These are phyloP conservation scores for Cryphonectria carpinicola DNA, from an alignment of 2,329 filamentous ascomycete species.

Conservation along the genomic window DNA sequence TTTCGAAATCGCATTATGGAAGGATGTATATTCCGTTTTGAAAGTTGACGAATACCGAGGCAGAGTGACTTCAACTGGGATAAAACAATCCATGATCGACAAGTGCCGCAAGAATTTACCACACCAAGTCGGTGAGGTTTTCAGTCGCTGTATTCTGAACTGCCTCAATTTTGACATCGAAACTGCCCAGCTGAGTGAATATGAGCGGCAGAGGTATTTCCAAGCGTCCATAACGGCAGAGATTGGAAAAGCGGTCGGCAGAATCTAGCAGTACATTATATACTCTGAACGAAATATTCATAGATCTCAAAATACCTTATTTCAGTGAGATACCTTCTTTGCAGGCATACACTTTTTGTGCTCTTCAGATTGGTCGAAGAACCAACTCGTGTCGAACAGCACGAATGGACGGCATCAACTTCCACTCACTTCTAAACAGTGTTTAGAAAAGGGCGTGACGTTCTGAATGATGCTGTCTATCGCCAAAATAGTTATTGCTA, in stretches of 20 bases:
- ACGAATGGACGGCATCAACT: too few relatives aligned
- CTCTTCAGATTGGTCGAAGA: too few relatives aligned
- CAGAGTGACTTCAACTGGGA: background rate
- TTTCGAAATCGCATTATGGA: background rate
- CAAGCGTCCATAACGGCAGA: background rate
- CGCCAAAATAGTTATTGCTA: too few relatives aligned
- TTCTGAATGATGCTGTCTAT: too few relatives aligned
- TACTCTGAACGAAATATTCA: too few relatives aligned
- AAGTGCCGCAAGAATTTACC: background rate
- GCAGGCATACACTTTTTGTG: too few relatives aligned
- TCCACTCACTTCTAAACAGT: too few relatives aligned
- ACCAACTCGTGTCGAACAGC: too few relatives aligned
- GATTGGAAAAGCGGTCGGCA: background rate
- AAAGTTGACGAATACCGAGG: background rate
- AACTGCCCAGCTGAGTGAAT: constrained; percentile 1
- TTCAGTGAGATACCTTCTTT: too few relatives aligned
- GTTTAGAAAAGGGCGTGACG: too few relatives aligned
- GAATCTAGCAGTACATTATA: background rate
- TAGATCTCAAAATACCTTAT: too few relatives aligned
- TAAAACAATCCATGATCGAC: background rate
- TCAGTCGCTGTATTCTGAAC: background rate
- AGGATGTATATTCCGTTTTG: background rate
- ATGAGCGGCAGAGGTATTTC: constrained; percentile 1
- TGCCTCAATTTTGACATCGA: background rate
- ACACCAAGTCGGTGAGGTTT: constrained; percentile 2